Evolutionary conservation across 2,329 filamentous ascomycete species (phyloP), one percentile per base, ranked within the genome.

Genomic region (Pseudogymnoascus pannorum): DNA sequence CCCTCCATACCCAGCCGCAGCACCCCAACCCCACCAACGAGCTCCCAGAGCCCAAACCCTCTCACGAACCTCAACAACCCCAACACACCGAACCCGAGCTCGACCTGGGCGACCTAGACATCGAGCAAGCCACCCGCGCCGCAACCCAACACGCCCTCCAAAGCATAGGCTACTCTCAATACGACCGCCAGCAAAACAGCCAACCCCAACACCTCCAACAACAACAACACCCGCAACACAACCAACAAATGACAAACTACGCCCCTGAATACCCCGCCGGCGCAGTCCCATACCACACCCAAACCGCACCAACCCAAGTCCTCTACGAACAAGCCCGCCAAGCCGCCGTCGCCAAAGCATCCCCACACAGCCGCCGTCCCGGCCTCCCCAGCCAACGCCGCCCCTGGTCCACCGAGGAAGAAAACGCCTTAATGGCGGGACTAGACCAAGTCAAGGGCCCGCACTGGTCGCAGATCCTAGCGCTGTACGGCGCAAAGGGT

Each of bases 401-500:
- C 26, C 91, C 92, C 0, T 96, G 92, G 92, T 91, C 88, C 0
- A 86, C 88, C 3, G 90, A 94, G 65, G 92, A 96, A 74, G 92
- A 96, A 71, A 91, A 92, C 72, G 91, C 92, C 0, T 79, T 96
- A 16, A 93, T 96, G 87, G 85, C 88, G 57, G 92, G 92, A 1
- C 82, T 96, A 3, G 92, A 95, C 70, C 85, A 88, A 72, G 92
- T 96, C 54, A 92, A 92, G 71, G 92, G 92, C 0, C 92, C 92
- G 16, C 91, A 96, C 69, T 96, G 92, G 92, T 93, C 89, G 67
- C 91, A 96, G 71, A 96, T 96, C 54, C 78, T 96, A 11, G 87
- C 87, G 1, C 81, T 96, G 42, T 96, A 93, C 71, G 92, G 92
- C 0, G 82, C 85, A 0, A 88, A 87, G 42, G 92, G 92, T 4